Percentiles rank a stretch among this genome's conserved stretches.
Conservation (phyloP, 495 filamentous ascomycete species). For the Aspergillus avenaceus region DNA sequence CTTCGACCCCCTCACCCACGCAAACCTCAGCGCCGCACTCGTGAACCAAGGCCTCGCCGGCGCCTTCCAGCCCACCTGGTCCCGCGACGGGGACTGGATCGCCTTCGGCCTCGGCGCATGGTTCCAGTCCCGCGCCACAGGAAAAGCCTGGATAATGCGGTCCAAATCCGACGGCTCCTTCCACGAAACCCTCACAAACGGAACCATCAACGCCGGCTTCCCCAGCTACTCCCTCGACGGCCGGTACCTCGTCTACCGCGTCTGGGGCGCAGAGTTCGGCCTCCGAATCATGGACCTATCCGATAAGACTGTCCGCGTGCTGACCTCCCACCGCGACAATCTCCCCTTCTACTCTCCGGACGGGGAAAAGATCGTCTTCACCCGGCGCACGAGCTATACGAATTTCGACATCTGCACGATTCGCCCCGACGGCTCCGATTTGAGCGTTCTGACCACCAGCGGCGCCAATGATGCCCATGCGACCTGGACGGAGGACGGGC, state of each 20-base stretch:
- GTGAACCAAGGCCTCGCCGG: conserved; percentile 16
- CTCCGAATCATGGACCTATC: conserved; percentile 28
- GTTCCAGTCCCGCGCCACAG: conserved; percentile 21
- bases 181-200: conserved; percentile 19
- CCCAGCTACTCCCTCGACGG: conserved; percentile 28
- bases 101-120: conserved; percentile 28
- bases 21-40: conserved; percentile 5
- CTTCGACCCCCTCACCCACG: conserved; percentile 9
- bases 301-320: conserved; percentile 10
- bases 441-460: conserved; percentile 28
- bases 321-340: conserved; percentile 30
- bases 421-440: conserved; percentile 29
- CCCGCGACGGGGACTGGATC: conserved; percentile 25
- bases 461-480: conserved; percentile 40
- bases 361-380: conserved; percentile 27
- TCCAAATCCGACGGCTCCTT: conserved; percentile 20
- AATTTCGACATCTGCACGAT: conserved; percentile 39
- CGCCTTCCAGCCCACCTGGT: conserved; percentile 28
- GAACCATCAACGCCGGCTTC: conserved; percentile 26
- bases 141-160: conserved; percentile 21
- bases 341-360: conserved; percentile 27
- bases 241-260: conserved; percentile 26
- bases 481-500: conserved; percentile 34
- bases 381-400: conserved; percentile 20
- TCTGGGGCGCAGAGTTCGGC: conserved; percentile 25